Evolutionary conservation across 768 basidiomycete species (phyloP), one percentile per base, ranked within the genome.

Genomic region (Mycena indigotica): DNA sequence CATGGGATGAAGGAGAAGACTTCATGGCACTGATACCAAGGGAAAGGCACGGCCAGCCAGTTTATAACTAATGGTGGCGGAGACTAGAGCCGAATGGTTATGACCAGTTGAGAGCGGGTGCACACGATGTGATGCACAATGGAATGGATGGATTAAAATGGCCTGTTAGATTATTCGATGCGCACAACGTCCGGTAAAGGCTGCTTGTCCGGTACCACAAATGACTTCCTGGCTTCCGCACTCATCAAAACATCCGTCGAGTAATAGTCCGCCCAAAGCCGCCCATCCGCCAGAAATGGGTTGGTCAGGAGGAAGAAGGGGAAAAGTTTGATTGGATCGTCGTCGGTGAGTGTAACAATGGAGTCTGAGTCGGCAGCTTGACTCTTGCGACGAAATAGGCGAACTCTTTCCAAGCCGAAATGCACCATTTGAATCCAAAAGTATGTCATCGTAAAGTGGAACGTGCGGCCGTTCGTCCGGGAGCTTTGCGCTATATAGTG

Each of bases 361-460:
- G 35, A 38, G n/a, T 38, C 35, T 38, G 35, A 38, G n/a, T n/a
- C n/a, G n/a, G n/a, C n/a, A n/a, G n/a, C n/a, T n/a, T n/a, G n/a
- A n/a, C n/a, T n/a, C n/a, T n/a, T n/a, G n/a, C n/a, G n/a, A n/a
- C n/a, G n/a, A n/a, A n/a, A n/a, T n/a, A n/a, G 5, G 58, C 55
- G 5, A 62, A 54, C 38, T 70, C 62, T 8, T 72, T 75, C 10
- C 67, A 80, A 80, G 0, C 76, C 79, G 50, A 80, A 76, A 54
- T 80, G 79, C 15, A 79, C 77, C 24, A 79, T 71, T 61, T 81
- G 78, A 52, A 80, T 76, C 79, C 80, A 80, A 64, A 80, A 79
- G 56, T 79, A 81, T 0, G 80, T 77, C 79, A 81, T 78, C 19
- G 77, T 77, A 38, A 78, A 53, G 54, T 80, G 75, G 62, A 79